phyloP scores from a whole-genome alignment of 2,329 filamentous ascomycete genomes.

The Curvularia lunata region DNA sequence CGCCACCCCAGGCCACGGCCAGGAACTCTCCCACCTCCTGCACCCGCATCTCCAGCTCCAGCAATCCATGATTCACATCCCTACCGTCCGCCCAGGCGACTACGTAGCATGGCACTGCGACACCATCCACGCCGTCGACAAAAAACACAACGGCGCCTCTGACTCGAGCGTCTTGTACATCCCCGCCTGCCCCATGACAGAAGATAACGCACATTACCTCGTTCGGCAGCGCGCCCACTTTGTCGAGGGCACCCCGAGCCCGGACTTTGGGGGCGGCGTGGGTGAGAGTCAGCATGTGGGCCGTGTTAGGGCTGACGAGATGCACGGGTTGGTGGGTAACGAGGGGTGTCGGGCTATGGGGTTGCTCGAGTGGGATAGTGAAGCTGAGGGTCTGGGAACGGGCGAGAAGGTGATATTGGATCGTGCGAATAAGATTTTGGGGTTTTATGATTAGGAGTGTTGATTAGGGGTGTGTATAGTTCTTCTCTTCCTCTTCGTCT shows the following conservation, averaged over 20 bases:
- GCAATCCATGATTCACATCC: constrained; percentile 74
- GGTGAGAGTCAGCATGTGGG: constrained; percentile 65
- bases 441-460: constrained; percentile 51
- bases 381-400: constrained; percentile 54
- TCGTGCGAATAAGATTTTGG: constrained; percentile 61
- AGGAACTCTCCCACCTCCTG: constrained; percentile 68
- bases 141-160: constrained; percentile 69
- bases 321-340: constrained; percentile 48
- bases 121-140: constrained; percentile 82
- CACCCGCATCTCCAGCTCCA: constrained; percentile 75
- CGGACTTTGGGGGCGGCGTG: constrained; percentile 63
- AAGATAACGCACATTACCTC: constrained; percentile 74
- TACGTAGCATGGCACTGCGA: constrained; percentile 84
- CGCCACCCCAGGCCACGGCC: constrained; percentile 69
- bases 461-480: neutral
- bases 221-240: constrained; percentile 74
- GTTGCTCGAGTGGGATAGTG: constrained; percentile 57
- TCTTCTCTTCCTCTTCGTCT: neutral
- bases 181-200: constrained; percentile 81
- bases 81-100: constrained; percentile 72
- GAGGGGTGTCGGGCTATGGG: constrained; percentile 64
- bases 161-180: constrained; percentile 92
- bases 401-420: constrained; percentile 61
- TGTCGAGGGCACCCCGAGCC: constrained; percentile 60
- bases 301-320: constrained; percentile 48